phyloP scores from a whole-genome alignment of 148 eudicot genomes.

The Rhododendron griersonianum region DNA sequence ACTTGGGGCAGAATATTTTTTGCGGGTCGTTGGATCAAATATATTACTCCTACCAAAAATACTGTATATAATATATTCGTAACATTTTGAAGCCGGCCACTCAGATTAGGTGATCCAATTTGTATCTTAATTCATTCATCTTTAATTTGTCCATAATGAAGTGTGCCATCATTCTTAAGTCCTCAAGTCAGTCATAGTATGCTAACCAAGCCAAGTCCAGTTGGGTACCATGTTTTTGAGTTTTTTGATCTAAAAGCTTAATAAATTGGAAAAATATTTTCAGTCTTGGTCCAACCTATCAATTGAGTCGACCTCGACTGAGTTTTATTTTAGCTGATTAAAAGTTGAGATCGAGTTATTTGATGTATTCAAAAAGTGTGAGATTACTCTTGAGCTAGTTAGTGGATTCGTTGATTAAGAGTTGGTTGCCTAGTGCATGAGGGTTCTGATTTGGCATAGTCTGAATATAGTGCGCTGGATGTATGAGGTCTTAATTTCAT shows the following conservation, averaged over 20 bases:
- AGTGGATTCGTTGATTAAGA: no score
- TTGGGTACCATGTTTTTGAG: neutral
- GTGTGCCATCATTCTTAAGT: neutral
- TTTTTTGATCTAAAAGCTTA: neutral
- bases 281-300: neutral
- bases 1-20: neutral
- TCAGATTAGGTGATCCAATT: neutral
- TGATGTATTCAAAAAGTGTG: no score
- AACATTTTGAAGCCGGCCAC: neutral
- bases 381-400: no score
- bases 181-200: neutral
- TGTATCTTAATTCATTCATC: no score
- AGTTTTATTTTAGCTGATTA: no score
- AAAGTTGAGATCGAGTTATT: neutral
- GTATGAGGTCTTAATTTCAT: no score
- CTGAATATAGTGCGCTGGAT: no score
- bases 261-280: no score
- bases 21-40: neutral
- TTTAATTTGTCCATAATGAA: neutral
- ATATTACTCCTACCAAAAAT: neutral
- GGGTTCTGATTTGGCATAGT: neutral
- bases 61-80: no score
- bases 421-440: neutral
- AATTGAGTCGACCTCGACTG: neutral
- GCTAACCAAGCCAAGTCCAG: neutral